Base-by-base conservation (phyloP, 805 yeast species). In the Pichia ethanolica region DNA sequence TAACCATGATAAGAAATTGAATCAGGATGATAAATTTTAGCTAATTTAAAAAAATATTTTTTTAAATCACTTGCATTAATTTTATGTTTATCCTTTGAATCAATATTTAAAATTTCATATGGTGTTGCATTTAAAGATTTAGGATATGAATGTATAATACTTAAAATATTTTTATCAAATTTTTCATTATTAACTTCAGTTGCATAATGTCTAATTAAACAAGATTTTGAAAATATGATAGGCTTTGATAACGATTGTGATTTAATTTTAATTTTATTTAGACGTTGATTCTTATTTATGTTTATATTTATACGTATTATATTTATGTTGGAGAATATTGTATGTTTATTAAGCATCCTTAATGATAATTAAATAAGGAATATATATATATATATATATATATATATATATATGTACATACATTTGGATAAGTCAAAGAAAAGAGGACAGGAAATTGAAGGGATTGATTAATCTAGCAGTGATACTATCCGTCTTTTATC, bases 1-100 rank as follows among this genome's bases (percentile, higher is more conserved):
- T 50, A 52, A n/a, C 64, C 64, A 40, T 59, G 53, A 35, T 54
- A 57, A 12, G 54, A 42, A 38, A 49, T 52, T 5, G 68, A 56
- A 54, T 89, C 97, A 0, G 97, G 97, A 62, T 89, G 97, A 58
- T 89, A 89, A 9, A 81, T 60, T 63, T 85, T 86, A 10, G 89
- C 89, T 43, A 79, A 68, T 47, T 76, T 71, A 55, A 75, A 78
- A 59, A 83, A 85, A 42, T 74, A 73, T 28, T 66, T 54, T 52
- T 78, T 78, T 45, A 83, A 65, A 33, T 62, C 53, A 10, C 57
- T 63, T 45, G 63, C 63, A 48, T 74, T 73, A 40, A 74, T 64
- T 27, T 61, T 27, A n/a, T 39, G 3, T 10, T 27, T 61, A 1
- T 57, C 56, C 0, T 64, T 62, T 5, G 53, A 53, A 3, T 63